Evolutionary conservation across 371 early-diverging fungal species (phyloP), one percentile per base, ranked within the genome.

Genomic region (Mucor sp.): DNA sequence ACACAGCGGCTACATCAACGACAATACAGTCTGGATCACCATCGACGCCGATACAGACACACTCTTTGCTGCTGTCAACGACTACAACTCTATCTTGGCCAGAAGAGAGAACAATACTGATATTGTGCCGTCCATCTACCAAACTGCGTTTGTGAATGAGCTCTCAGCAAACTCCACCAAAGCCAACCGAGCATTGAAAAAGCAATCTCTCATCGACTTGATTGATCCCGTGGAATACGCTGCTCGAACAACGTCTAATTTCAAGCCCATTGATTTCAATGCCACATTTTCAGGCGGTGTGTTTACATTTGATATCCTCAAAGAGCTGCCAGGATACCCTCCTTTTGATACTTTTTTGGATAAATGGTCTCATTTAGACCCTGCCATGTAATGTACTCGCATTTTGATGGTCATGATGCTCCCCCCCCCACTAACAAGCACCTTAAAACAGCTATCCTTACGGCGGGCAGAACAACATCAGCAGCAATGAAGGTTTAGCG

Each of bases 301-400:
- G 3, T 80, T 83, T 37, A 61, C 61, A 2, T 74, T 83, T 56
- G 71, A 75, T n/a, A 33, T 65, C 2, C 48, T 70, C 17, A 66
- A 77, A 62, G 67, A 81, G 28, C 65, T 85, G 14, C 58, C 78
- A 2, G 83, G 83, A 4, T 75, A 80, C 58, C 72, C 79, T 8
- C 84, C 79, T 6, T 87, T 74, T 67, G 83, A 85, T 33, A 48
- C 41, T 4, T 87, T 87, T 72, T 50, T 81, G 8, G 62, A 74
- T 12, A 76, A 73, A 30, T 87, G 87, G 87, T 58, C 68, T 11
- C 65, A 65, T 9, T 66, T 85, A 17, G 80, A 85, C 62, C 76
- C 77, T 21, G 55, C 50, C n/a, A 71, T 82, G 87, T 86, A 79
- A 69, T 32, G 32, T 23, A 47, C 11, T 8, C 30, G 6, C 30